Conservation (phyloP, 768 basidiomycete species). For the Phanerodontia chrysosporium region DNA sequence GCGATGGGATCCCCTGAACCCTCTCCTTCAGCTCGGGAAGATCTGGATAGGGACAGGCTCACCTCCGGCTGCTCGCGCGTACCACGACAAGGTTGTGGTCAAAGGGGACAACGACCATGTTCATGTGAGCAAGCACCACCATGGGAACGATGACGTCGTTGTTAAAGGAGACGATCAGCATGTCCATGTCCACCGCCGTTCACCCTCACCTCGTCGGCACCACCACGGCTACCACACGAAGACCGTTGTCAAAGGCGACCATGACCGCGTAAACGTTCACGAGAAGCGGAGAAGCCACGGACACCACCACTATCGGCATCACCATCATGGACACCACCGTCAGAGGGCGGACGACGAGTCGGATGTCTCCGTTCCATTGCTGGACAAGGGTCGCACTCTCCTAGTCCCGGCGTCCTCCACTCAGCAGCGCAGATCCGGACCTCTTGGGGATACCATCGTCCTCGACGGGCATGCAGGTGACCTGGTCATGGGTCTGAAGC, state of each 20-base stretch:
- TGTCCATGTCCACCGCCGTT: constrained; percentile 16
- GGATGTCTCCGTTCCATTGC: background rate
- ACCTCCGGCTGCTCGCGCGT: background rate
- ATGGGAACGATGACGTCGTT: constrained; percentile 11
- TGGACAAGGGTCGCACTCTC: background rate
- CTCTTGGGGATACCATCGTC: constrained; percentile 2
- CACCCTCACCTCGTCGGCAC: background rate
- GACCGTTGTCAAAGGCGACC: constrained; percentile 16
- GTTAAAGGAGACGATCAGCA: constrained; percentile 20
- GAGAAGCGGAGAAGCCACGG: constrained; percentile 11
- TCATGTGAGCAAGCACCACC: constrained; percentile 15
- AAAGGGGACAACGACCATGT: constrained; percentile 26
- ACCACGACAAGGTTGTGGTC: constrained; percentile 20
- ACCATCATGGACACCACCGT: constrained; percentile 16
- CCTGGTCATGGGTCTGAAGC: constrained; percentile 9
- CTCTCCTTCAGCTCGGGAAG: constrained; percentile 15
- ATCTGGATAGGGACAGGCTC: constrained; percentile 17
- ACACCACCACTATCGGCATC: constrained; percentile 20
- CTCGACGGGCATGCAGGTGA: constrained; percentile 17
- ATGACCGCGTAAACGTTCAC: constrained; percentile 17
- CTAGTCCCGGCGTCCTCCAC: background rate
- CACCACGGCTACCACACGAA: constrained; percentile 7
- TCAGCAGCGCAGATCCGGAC: background rate
- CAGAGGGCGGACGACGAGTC: constrained; percentile 14
- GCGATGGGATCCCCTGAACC: constrained; percentile 18